phyloP scores from a whole-genome alignment of 345 rosid genomes.

The Eucalyptus sp. region DNA sequence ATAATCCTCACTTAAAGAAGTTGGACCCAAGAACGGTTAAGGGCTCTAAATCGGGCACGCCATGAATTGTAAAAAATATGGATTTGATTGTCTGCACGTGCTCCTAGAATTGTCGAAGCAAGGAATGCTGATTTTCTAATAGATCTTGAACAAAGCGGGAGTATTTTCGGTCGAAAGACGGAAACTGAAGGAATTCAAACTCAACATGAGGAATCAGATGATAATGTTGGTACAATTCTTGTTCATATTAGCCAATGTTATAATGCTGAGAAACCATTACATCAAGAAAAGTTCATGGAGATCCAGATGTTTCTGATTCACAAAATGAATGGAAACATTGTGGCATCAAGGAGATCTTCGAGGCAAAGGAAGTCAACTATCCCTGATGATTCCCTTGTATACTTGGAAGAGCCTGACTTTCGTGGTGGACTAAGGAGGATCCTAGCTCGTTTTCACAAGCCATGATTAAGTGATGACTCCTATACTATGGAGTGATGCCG shows the following conservation, averaged over 20 bases:
- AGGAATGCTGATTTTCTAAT: neutral
- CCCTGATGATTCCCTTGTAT: neutral
- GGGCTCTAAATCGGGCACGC: neutral
- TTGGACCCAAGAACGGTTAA: neutral
- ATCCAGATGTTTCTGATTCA: neutral
- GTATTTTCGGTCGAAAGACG: neutral
- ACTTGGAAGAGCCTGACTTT: neutral
- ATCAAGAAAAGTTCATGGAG: neutral
- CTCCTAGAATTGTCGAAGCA: neutral
- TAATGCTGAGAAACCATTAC: neutral
- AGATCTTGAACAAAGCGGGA: neutral
- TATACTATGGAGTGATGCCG: neutral
- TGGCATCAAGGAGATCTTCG: neutral
- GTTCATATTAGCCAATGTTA: neutral
- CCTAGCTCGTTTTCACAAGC: neutral
- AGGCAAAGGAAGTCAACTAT: neutral
- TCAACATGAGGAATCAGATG: neutral
- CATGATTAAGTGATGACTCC: neutral
- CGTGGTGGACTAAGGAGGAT: neutral
- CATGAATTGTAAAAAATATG: neutral
- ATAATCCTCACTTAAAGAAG: neutral
- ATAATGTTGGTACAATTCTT: neutral
- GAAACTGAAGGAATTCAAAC: neutral
- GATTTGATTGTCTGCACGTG: neutral
- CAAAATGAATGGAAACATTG: neutral